phyloP scores from a whole-genome alignment of 495 filamentous ascomycete species.

The Tuber calosporum region DNA sequence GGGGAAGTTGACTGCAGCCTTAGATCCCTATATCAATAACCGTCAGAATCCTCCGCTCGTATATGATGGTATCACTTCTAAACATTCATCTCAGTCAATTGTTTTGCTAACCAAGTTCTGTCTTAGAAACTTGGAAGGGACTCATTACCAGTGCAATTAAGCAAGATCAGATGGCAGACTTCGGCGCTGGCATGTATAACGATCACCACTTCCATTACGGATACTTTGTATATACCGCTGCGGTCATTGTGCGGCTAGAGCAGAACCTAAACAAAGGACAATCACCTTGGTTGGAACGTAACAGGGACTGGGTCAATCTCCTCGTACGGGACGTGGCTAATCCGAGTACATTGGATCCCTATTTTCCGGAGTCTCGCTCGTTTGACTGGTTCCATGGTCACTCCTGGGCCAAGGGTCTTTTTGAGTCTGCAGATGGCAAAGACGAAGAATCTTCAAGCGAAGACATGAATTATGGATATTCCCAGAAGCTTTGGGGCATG shows the following conservation, averaged over 20 bases:
- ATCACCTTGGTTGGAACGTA: constrained; percentile 59
- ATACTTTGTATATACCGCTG: constrained; percentile 85
- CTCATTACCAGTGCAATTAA: constrained; percentile 71
- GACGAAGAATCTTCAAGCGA: constrained; percentile 89
- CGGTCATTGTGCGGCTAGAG: constrained; percentile 76
- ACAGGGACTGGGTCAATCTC: constrained; percentile 70
- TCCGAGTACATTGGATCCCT: constrained; percentile 59
- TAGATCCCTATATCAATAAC: constrained; percentile 70
- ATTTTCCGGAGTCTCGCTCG: constrained; percentile 75
- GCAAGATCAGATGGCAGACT: constrained; percentile 52
- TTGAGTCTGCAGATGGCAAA: constrained; percentile 82
- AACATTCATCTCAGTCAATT: constrained; percentile 43
- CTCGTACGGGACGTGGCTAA: constrained; percentile 68
- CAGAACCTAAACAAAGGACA: constrained; percentile 31
- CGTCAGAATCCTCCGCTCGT: constrained; percentile 68
- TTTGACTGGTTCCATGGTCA: constrained; percentile 97
- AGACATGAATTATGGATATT: constrained; percentile 81
- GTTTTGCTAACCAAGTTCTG: constrained; percentile 61
- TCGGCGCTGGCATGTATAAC: constrained; percentile 59
- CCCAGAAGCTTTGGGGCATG: constrained; percentile 87
- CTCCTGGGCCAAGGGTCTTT: constrained; percentile 94
- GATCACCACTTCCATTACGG: constrained; percentile 85
- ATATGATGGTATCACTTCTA: constrained; percentile 56
- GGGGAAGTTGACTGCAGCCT: constrained; percentile 62
- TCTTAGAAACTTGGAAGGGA: constrained; percentile 65